Conservation (phyloP, 371 early-diverging fungal genomes). For the Rhizopus delemar region DNA sequence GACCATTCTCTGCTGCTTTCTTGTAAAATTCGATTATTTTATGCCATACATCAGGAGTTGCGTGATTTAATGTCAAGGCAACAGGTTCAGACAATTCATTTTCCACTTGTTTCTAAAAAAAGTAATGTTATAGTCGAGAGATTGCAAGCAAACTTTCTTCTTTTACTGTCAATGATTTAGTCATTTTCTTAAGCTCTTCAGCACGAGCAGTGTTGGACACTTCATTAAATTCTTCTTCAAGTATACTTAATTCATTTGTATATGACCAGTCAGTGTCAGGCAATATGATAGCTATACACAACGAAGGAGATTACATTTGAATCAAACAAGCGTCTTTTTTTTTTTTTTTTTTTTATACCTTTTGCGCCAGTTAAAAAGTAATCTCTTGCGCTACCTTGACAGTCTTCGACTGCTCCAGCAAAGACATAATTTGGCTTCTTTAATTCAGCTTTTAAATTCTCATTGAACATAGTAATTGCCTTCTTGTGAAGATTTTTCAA, state of each 20-base stretch:
- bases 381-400: conserved; percentile 46
- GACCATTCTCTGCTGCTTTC: conserved; percentile 38
- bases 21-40: conserved; percentile 62
- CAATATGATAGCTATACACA: conserved; percentile 49
- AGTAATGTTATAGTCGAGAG: conserved; percentile 66
- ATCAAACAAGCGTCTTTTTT: neutral
- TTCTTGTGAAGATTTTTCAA: conserved; percentile 81
- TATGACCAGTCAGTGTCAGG: conserved; percentile 82
- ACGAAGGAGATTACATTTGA: conserved; percentile 59
- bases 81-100: conserved; percentile 71
- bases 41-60: conserved; percentile 72
- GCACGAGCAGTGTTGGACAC: conserved; percentile 66
- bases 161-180: conserved; percentile 67
- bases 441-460: conserved; percentile 40
- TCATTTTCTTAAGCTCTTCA: conserved; percentile 82
- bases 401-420: conserved; percentile 48
- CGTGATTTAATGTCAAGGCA: conserved; percentile 71
- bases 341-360: conserved; percentile 29
- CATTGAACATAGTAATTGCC: conserved; percentile 66
- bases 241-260: conserved; percentile 60
- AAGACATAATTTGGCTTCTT: conserved; percentile 57
- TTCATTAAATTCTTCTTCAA: conserved; percentile 68
- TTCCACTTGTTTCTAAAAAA: conserved; percentile 63
- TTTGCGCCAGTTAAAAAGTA: conserved; percentile 26
- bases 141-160: conserved; percentile 62